phyloP scores from a whole-genome alignment of 257 asterid genomes.

The Nicotiana sylvestris region DNA sequence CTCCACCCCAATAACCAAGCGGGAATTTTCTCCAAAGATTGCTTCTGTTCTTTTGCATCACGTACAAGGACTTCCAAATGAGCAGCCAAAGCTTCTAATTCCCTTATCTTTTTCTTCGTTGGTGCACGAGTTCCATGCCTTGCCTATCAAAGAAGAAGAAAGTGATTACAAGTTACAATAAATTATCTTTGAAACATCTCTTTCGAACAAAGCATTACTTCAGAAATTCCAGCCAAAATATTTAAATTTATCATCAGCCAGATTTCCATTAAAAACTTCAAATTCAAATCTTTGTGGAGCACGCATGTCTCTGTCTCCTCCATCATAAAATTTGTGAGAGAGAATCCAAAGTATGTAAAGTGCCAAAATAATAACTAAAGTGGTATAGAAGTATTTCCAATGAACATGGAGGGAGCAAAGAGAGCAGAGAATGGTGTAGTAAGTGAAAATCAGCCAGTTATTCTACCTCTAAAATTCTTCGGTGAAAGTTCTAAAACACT shows the following conservation, averaged over 20 bases:
- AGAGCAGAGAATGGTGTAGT: background rate
- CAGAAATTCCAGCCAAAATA: background rate
- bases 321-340: background rate
- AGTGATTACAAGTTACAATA: background rate
- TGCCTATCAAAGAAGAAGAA: constrained; percentile 44
- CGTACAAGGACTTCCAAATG: constrained; percentile 55
- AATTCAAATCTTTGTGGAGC: background rate
- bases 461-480: background rate
- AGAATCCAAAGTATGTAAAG: background rate
- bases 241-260: background rate
- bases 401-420: background rate
- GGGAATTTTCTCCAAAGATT: constrained; percentile 48
- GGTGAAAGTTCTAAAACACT: background rate
- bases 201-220: background rate
- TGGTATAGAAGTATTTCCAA: background rate
- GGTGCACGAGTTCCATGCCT: constrained; percentile 99
- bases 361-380: background rate
- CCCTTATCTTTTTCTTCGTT: constrained; percentile 78
- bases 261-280: background rate
- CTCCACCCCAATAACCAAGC: constrained; percentile 79
- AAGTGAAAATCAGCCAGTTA: background rate
- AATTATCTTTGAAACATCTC: background rate
- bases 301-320: background rate
- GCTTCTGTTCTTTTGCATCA: constrained; percentile 43
- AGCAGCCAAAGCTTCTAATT: constrained; percentile 55